Evolutionary conservation across 352 stramenopile genomes (phyloP).

Genomic region (Phytophthora cajani): DNA sequence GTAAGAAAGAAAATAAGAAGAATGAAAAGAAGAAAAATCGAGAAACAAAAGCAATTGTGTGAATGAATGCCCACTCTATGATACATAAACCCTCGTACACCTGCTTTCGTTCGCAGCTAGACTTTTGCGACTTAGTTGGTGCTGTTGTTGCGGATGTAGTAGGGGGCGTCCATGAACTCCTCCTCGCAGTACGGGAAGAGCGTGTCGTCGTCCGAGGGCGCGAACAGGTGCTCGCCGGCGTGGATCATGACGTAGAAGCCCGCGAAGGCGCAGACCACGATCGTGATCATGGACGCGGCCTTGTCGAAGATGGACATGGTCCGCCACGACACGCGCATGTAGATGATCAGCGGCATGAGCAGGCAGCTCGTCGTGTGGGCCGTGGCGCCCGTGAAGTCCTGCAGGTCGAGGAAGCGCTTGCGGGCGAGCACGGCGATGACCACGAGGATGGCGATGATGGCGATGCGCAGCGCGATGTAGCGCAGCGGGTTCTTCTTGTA

Average conservation of each 20-base stretch:
- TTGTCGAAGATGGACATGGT: constrained; percentile 51
- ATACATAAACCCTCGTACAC: too few relatives aligned
- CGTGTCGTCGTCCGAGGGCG: constrained; percentile 28
- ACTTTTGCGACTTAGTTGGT: constrained; percentile 10
- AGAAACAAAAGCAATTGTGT: too few relatives aligned
- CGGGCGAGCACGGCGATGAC: constrained; percentile 41
- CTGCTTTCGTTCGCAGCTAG: too few relatives aligned
- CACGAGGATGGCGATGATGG: constrained; percentile 39
- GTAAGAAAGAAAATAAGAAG: too few relatives aligned
- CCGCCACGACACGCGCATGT: constrained; percentile 44
- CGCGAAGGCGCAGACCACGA: constrained; percentile 46
- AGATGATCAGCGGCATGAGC: constrained; percentile 50
- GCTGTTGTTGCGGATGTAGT: constrained; percentile 39
- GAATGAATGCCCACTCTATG: too few relatives aligned
- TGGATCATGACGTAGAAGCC: constrained; percentile 54
- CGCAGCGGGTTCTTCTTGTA: background rate
- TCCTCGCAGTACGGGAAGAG: constrained; percentile 56
- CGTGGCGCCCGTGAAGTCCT: constrained; percentile 50
- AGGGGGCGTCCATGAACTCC: constrained; percentile 43
- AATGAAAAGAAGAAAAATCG: too few relatives aligned
- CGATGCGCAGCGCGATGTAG: constrained; percentile 1
- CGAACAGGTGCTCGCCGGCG: constrained; percentile 51
- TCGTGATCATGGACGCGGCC: constrained; percentile 32
- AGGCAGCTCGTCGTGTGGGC: constrained; percentile 31
- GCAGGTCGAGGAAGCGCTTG: constrained; percentile 49